Evolutionary conservation across 306 rosid genomes (phyloP).

Genomic region (Hylodesmum podocarpum): DNA sequence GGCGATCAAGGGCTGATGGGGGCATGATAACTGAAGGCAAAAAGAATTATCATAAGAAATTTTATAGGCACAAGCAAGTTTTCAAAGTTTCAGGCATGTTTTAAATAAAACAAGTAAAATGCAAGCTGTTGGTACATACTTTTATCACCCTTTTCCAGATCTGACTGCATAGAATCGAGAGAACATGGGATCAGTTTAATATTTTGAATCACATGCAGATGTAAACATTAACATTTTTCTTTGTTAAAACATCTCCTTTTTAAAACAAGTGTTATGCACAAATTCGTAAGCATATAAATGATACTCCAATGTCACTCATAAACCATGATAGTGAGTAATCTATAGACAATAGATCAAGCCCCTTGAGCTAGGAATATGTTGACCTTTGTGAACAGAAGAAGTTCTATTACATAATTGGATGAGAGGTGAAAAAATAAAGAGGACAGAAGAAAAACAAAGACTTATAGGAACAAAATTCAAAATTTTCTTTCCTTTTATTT

Average conservation of each 20-base stretch:
- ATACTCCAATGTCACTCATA: not conserved
- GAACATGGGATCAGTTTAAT: not conserved
- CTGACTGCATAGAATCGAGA: conserved; percentile 41
- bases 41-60: conserved; percentile 17
- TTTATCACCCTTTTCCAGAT: conserved; percentile 63
- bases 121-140: conserved; percentile 36
- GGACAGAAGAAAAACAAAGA: not conserved
- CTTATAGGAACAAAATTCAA: not conserved
- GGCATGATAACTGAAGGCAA: conserved; percentile 60
- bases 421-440: not conserved
- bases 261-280: not conserved
- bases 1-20: conserved; percentile 61
- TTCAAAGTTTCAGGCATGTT: not conserved
- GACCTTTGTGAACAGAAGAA: not conserved
- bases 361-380: not conserved
- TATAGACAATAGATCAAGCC: not conserved
- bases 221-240: no score
- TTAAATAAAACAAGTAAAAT: not conserved
- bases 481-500: not conserved
- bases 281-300: not conserved
- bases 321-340: not conserved
- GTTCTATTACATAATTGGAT: not conserved
- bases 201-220: not conserved
- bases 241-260: not conserved
- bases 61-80: not conserved